These are phyloP conservation scores for Adansonia madagascariensis DNA, from an alignment of 441 rosid genomes.

Conservation along the genomic window DNA sequence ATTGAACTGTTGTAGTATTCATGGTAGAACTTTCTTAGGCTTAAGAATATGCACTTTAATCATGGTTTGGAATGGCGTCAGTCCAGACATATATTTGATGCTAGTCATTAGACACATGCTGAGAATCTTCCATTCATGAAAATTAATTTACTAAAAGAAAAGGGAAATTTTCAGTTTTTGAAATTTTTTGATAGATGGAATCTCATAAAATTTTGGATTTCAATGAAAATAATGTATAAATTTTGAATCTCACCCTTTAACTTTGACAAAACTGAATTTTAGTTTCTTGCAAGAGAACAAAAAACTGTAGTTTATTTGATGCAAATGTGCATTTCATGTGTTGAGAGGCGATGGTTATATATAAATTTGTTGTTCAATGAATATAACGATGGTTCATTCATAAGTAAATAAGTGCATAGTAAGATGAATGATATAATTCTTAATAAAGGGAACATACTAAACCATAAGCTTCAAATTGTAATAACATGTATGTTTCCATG, in stretches of 20 bases:
- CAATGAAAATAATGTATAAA: background rate
- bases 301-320: background rate
- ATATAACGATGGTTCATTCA: too few species aligned
- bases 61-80: background rate
- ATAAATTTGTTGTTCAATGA: too few species aligned
- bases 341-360: background rate
- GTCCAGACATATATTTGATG: background rate
- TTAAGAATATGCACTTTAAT: slow-evolving; percentile 13
- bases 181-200: background rate
- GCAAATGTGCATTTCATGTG: background rate
- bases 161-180: background rate
- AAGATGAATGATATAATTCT: background rate
- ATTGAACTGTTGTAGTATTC: background rate
- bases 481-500: too few species aligned
- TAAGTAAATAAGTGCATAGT: too few species aligned
- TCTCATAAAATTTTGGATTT: background rate
- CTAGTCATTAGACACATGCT: slow-evolving; percentile 13
- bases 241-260: background rate
- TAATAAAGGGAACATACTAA: too few species aligned
- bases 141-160: background rate
- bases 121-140: background rate
- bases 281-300: background rate
- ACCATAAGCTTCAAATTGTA: too few species aligned
- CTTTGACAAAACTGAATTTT: too few species aligned
- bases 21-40: background rate